Evolutionary conservation across 2,329 filamentous ascomycete species (phyloP), one percentile per base, ranked within the genome.

Genomic region (Fusarium sp.): DNA sequence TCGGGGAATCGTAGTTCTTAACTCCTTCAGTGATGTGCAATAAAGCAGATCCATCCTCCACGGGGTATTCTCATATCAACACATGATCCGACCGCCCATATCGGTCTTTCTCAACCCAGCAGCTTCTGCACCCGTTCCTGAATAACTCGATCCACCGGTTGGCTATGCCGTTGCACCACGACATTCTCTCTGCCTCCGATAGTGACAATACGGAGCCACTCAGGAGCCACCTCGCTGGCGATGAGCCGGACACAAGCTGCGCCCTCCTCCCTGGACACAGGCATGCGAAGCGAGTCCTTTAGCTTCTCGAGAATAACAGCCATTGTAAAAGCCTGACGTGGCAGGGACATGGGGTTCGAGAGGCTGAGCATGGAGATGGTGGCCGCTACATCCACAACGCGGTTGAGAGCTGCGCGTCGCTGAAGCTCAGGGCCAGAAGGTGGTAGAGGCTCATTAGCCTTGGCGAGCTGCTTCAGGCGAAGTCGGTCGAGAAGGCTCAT

Each of bases 401-500:
- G 89, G 76, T 92, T 90, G 27, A 94, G 85, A 0, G 93, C 93
- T 4, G 90, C 89, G 15, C 87, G 88, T 14, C 92, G 91, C 71
- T 89, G 85, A 4, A 93, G 83, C 75, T 91, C 87, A 0, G 88
- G 85, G 0, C 87, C 78, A 1, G 91, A 86, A 1, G 92, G 84
- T 0, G 92, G 90, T 0, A 87, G 81, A 6, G 87, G 81, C 79
- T 91, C 94, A 59, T 83, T 85, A 10, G 85, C 81, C 75, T 88
- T 88, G 80, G 89, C 86, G 74, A 87, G 82, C 75, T 93, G 90
- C 84, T 96, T 96, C 64, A 88, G 86, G 72, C 93, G 91, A 72
- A 97, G 89, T 58, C 93, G 92, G 81, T 95, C 93, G 66, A 97
- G 87, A 27, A 97, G 89, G 63, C 90, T 90, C 85, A 93, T 91